phyloP scores from a whole-genome alignment of 2,329 filamentous ascomycete genomes.

The Sarocladium strictum region DNA sequence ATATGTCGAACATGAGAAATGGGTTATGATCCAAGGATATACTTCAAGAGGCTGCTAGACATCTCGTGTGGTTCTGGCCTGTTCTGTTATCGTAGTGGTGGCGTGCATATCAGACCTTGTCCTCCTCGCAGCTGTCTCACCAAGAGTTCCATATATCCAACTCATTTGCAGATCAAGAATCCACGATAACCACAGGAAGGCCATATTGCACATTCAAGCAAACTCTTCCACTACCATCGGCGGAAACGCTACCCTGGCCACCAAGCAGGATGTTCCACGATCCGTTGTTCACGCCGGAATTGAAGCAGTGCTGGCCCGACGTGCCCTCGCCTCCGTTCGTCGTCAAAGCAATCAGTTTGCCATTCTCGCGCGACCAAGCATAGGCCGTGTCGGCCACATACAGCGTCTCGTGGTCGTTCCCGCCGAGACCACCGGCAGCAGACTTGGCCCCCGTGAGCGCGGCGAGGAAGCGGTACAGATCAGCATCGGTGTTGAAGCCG shows the following conservation, averaged over 20 bases:
- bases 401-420: constrained; percentile 37
- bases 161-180: background rate
- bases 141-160: too few species aligned
- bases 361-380: constrained; percentile 37
- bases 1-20: too few species aligned
- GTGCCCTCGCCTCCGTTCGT: constrained; percentile 35
- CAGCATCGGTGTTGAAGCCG: constrained; percentile 36
- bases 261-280: constrained; percentile 33
- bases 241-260: constrained; percentile 26
- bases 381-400: constrained; percentile 36
- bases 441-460: constrained; percentile 38
- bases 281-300: constrained; percentile 28
- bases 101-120: too few species aligned
- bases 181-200: constrained; percentile 30
- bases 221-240: constrained; percentile 33
- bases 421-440: constrained; percentile 35
- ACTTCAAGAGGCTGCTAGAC: too few species aligned
- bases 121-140: too few species aligned
- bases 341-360: constrained; percentile 38
- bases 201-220: constrained; percentile 36
- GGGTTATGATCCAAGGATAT: too few species aligned
- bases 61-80: too few species aligned
- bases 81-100: too few species aligned
- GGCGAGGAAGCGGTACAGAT: constrained; percentile 40
- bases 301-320: constrained; percentile 35